These are phyloP conservation scores for Mycena olivaceomarginata DNA, from an alignment of 768 basidiomycete species.

Conservation along the genomic window DNA sequence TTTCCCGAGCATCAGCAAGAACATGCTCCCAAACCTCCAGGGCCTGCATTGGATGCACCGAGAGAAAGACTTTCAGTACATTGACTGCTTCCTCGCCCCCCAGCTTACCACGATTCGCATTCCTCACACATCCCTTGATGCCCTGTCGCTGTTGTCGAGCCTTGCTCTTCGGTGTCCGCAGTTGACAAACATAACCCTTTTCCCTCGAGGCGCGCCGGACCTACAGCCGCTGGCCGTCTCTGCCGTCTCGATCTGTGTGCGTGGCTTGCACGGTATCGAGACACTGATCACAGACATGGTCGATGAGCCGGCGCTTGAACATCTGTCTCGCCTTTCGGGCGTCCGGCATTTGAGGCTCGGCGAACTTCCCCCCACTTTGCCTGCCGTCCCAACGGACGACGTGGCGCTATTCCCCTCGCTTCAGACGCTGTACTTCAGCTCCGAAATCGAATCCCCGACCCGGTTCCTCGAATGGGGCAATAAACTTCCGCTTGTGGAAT, in stretches of 20 bases:
- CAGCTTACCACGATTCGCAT: neutral
- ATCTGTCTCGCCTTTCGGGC: neutral
- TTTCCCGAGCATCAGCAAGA: neutral
- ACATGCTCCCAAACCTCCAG: slow-evolving; percentile 18
- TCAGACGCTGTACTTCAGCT: slow-evolving; percentile 2
- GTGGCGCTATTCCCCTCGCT: neutral
- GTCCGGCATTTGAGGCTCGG: neutral
- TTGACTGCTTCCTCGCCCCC: neutral
- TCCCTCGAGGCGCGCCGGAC: neutral
- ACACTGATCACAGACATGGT: too few species aligned
- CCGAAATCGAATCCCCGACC: neutral
- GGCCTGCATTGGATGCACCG: neutral
- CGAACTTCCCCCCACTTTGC: neutral
- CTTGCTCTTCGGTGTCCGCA: slow-evolving; percentile 15
- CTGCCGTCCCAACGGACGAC: neutral
- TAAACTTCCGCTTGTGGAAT: neutral
- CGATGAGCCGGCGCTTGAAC: too few species aligned
- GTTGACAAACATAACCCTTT: slow-evolving; percentile 3
- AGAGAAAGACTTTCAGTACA: neutral
- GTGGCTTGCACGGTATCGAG: neutral
- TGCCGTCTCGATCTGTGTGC: slow-evolving; percentile 4
- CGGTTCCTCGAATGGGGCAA: slow-evolving; percentile 14
- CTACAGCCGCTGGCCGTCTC: neutral
- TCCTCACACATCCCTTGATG: slow-evolving; percentile 5
- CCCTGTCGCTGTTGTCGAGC: neutral